Evolutionary conservation across 2,329 filamentous ascomycete genomes (phyloP).

Genomic region (Zalaria obscura): DNA sequence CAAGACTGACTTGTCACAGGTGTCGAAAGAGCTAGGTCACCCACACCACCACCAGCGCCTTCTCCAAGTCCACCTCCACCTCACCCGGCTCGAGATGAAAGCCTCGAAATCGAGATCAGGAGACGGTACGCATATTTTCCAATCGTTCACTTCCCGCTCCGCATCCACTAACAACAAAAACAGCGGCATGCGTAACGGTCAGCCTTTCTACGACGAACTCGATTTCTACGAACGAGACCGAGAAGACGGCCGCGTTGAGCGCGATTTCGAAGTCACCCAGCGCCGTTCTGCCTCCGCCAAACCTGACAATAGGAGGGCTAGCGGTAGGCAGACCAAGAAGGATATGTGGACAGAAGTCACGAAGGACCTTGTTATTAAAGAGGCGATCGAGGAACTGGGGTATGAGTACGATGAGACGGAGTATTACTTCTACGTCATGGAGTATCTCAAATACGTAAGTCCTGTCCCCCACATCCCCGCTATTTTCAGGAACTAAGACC

Average conservation of each 20-base stretch:
- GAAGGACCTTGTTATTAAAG: conserved; percentile 74
- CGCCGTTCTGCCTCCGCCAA: conserved; percentile 21
- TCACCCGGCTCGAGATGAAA: conserved; percentile 28
- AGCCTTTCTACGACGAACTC: conserved; percentile 50
- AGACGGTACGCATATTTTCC: conserved; percentile 27
- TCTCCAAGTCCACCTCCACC: conserved; percentile 36
- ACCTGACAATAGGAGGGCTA: conserved; percentile 28
- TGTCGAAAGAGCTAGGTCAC: conserved; percentile 31
- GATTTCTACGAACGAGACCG: conserved; percentile 39
- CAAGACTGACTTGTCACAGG: conserved; percentile 14
- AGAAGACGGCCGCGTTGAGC: conserved; percentile 2
- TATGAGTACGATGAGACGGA: conserved; percentile 89
- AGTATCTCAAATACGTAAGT: conserved; percentile 79
- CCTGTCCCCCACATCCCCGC: neutral
- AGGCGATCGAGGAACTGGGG: conserved; percentile 71
- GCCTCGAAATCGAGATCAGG: conserved; percentile 42
- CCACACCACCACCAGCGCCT: conserved; percentile 25
- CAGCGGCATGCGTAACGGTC: conserved; percentile 30
- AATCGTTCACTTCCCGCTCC: neutral
- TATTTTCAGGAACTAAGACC: conserved; percentile 4
- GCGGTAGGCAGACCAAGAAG: conserved; percentile 11
- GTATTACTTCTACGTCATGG: conserved; percentile 81
- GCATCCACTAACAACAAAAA: neutral
- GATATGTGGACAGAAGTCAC: conserved; percentile 93
- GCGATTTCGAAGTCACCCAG: conserved; percentile 14